These are phyloP conservation scores for Scleroderma citrinum DNA, from an alignment of 768 basidiomycete species.

Conservation along the genomic window DNA sequence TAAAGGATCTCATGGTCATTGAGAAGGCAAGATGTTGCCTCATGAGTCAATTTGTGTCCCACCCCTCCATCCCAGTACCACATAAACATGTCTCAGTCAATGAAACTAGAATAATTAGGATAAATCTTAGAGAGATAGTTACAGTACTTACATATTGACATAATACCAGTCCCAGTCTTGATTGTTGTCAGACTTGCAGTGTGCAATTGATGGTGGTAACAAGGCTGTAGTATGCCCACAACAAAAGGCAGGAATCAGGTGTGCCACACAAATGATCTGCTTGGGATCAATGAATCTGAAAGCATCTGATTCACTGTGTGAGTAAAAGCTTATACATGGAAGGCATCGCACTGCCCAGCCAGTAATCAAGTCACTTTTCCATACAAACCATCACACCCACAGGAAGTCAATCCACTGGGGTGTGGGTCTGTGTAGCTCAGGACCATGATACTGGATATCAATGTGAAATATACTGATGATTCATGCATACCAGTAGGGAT, in stretches of 20 bases:
- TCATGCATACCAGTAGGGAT: slow-evolving; percentile 35
- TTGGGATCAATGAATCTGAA: not conserved
- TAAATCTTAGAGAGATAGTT: slow-evolving; percentile 7
- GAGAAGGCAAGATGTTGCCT: not conserved
- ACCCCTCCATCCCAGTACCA: slow-evolving; percentile 26
- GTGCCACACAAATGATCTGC: not conserved
- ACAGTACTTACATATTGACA: slow-evolving; percentile 10
- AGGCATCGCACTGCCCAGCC: not conserved
- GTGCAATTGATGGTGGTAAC: not conserved
- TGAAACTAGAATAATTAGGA: slow-evolving; percentile 26
- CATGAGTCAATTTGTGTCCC: slow-evolving; percentile 18
- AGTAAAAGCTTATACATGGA: not conserved
- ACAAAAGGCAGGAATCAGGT: not conserved
- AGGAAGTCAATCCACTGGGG: not conserved
- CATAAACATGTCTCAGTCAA: slow-evolving; percentile 37
- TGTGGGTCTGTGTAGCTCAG: not conserved
- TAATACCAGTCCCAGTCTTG: slow-evolving; percentile 28
- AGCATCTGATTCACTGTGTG: not conserved
- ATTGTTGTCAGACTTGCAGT: slow-evolving; percentile 6
- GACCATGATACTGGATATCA: not conserved
- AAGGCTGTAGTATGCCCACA: slow-evolving; percentile 14
- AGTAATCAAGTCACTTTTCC: too few species aligned
- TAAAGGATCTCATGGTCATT: not conserved
- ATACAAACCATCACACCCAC: not conserved
- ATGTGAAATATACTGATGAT: slow-evolving; percentile 31